A percentile compares a stretch with the other conserved stretches of the same genome.
Conservation (phyloP, 345 rosid genomes). For the Populus tremula region DNA sequence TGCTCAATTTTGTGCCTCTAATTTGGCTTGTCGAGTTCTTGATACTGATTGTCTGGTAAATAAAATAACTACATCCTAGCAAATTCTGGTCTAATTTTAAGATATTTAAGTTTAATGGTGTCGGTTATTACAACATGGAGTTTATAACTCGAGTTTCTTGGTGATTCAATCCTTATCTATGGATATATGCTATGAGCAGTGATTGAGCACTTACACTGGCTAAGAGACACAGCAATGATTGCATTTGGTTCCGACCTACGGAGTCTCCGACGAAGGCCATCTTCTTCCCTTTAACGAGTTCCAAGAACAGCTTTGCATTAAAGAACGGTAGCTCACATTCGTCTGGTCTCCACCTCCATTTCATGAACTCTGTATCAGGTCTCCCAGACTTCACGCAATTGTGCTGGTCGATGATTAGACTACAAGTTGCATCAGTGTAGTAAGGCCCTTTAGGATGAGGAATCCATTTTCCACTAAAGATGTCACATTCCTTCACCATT, state of each 20-base stretch:
- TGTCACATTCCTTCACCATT: conserved; percentile 26
- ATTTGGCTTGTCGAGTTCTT: background rate
- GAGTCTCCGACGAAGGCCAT: conserved; percentile 50
- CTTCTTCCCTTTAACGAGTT: conserved; percentile 42
- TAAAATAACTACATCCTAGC: background rate
- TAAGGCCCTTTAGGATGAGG: conserved; percentile 30
- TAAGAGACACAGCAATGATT: conserved; percentile 44
- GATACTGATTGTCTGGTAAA: background rate
- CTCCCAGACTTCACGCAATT: conserved; percentile 44
- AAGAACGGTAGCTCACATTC: conserved; percentile 42
- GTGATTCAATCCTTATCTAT: background rate
- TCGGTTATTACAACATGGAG: background rate
- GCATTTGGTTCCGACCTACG: conserved; percentile 45
- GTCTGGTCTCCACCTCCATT: conserved; percentile 48
- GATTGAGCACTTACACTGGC: conserved; percentile 25
- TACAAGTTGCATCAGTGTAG: conserved; percentile 37
- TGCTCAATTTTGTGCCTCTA: background rate
- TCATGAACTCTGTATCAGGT: conserved; percentile 39
- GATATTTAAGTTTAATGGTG: background rate
- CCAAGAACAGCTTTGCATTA: conserved; percentile 31
- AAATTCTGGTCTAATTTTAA: background rate
- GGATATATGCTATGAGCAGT: background rate
- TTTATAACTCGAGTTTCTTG: background rate
- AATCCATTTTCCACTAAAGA: conserved; percentile 41
- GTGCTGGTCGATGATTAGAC: conserved; percentile 36